Evolutionary conservation across 1,284 basidiomycete genomes (phyloP).

Genomic region (Phylloboletellus chloephorus): DNA sequence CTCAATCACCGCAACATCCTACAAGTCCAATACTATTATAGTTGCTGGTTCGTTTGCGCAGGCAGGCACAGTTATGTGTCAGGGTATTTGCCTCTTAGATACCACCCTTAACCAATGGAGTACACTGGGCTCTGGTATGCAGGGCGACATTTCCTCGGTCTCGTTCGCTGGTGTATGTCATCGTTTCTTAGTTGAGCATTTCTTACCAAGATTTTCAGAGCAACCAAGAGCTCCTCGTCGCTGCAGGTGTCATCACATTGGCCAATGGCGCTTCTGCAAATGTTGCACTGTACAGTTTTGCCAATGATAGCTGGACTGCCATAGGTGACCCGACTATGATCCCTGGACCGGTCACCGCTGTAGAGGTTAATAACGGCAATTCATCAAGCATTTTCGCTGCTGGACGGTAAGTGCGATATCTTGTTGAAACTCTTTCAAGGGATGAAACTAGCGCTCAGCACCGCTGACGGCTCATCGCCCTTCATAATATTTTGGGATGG

Average conservation of each 20-base stretch:
- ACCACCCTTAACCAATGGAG: constrained; percentile 70
- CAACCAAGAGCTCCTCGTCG: constrained; percentile 61
- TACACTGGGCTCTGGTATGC: constrained; percentile 73
- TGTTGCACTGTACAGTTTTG: constrained; percentile 67
- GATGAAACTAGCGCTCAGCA: constrained; percentile 32
- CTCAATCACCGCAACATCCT: constrained; percentile 62
- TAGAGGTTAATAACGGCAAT: constrained; percentile 82
- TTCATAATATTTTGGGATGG: constrained; percentile 87
- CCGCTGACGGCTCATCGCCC: constrained; percentile 52
- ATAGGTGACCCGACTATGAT: constrained; percentile 63
- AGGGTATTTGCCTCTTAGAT: constrained; percentile 78
- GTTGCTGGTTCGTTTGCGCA: constrained; percentile 83
- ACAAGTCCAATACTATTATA: constrained; percentile 62
- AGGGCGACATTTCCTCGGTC: constrained; percentile 77
- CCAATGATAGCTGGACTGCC: constrained; percentile 68
- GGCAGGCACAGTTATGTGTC: constrained; percentile 74
- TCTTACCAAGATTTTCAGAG: constrained; percentile 35
- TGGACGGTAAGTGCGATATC: constrained; percentile 54
- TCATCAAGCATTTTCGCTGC: constrained; percentile 84
- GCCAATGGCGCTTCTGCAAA: constrained; percentile 54
- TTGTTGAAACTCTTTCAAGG: not conserved
- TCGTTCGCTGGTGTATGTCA: constrained; percentile 73
- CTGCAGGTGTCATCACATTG: constrained; percentile 71
- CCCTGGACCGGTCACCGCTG: constrained; percentile 86
- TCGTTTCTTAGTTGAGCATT: not conserved